phyloP scores from a whole-genome alignment of 495 filamentous ascomycete genomes.

The Elaphomyces granulatus region DNA sequence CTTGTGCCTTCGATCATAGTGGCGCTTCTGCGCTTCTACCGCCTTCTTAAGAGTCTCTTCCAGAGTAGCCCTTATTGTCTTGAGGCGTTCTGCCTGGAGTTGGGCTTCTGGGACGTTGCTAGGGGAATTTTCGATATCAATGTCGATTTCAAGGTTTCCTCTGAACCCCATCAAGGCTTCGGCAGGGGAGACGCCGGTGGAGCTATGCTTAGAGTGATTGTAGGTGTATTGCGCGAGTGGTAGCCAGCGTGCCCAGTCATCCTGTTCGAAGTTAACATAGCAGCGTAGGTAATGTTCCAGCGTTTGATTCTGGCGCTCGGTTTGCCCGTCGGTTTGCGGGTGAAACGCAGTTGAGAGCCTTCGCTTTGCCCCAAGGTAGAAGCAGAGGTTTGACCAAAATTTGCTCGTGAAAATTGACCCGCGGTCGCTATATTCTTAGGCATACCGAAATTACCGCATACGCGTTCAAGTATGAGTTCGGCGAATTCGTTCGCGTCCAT shows the following conservation, averaged over 20 bases:
- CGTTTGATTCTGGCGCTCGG: constrained; percentile 7
- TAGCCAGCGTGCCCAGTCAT: constrained; percentile 9
- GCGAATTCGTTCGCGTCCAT: not conserved
- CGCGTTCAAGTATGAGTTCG: constrained; percentile 2
- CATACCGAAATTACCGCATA: too few species aligned
- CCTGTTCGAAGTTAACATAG: constrained; percentile 11
- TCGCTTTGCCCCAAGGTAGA: constrained; percentile 5
- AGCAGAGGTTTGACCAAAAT: constrained; percentile 9
- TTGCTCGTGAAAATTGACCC: constrained; percentile 3
- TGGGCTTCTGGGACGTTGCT: not conserved
- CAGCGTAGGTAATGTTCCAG: constrained; percentile 11
- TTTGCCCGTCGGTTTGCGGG: constrained; percentile 5
- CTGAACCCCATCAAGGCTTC: constrained; percentile 1
- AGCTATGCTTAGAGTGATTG: not conserved
- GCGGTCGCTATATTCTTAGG: not conserved
- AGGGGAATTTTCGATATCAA: not conserved
- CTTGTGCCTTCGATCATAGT: not conserved
- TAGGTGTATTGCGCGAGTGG: constrained; percentile 6
- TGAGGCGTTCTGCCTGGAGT: not conserved
- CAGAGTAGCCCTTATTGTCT: not conserved
- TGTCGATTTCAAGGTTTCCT: not conserved
- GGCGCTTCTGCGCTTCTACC: not conserved
- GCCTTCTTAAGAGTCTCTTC: not conserved
- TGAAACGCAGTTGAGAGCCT: constrained; percentile 8
- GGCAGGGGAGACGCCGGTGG: not conserved